These are phyloP conservation scores for Oryza rufipogon DNA, from an alignment of 176 grass and related monocot genomes.

Conservation along the genomic window DNA sequence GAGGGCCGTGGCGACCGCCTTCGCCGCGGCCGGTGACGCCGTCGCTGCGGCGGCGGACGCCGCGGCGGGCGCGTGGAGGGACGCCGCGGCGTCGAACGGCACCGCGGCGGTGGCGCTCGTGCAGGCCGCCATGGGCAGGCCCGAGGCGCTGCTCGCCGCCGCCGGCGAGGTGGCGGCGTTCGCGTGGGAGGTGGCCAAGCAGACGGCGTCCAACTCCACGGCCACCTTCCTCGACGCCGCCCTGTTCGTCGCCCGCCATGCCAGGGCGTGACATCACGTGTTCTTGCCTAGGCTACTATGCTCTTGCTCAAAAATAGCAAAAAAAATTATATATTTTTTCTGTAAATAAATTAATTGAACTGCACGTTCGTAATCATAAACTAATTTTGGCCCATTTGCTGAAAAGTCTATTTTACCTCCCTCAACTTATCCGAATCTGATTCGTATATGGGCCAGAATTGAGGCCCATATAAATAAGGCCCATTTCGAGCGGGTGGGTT, in stretches of 20 bases:
- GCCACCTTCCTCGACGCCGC: slow-evolving; percentile 19
- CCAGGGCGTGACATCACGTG: background rate
- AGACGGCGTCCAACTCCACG: background rate
- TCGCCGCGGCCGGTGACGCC: background rate
- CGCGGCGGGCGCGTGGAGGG: background rate
- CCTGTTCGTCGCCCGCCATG: background rate
- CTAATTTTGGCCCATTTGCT: too few species aligned
- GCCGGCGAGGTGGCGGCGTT: slow-evolving; percentile 25
- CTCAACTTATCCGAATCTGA: too few species aligned
- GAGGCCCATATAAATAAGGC: too few species aligned
- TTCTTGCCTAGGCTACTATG: too few species aligned
- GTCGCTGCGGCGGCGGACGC: background rate
- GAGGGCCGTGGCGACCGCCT: background rate
- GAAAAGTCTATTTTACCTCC: too few species aligned
- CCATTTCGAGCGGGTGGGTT: background rate
- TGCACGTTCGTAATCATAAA: too few species aligned
- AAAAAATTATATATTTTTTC: too few species aligned
- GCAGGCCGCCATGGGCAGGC: slow-evolving; percentile 19
- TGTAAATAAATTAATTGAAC: too few species aligned
- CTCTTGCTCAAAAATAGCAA: too few species aligned
- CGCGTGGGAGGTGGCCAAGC: slow-evolving; percentile 26
- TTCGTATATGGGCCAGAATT: background rate
- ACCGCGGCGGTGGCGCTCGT: background rate
- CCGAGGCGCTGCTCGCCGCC: slow-evolving; percentile 19
- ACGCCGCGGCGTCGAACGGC: background rate